Evolutionary conservation across 2,329 filamentous ascomycete species (phyloP).

Genomic region (Colletotrichum tofieldiae): DNA sequence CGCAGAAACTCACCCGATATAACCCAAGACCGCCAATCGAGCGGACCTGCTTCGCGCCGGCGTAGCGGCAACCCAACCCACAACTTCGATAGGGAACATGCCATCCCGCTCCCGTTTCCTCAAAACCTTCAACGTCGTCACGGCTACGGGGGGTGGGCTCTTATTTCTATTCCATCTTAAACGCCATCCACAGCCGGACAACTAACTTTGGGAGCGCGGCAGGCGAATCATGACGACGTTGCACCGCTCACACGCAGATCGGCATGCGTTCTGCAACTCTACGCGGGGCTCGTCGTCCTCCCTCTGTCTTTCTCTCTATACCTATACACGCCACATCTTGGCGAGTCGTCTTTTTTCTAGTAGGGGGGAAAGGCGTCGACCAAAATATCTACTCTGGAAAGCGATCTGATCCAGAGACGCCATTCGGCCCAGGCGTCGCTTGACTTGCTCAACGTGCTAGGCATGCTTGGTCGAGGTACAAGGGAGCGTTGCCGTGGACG

Average conservation of each 20-base stretch:
- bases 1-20: neutral
- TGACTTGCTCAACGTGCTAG: neutral
- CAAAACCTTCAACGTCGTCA: neutral
- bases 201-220: neutral
- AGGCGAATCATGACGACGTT: neutral
- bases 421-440: neutral
- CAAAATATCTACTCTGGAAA: neutral
- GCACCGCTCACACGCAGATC: conserved; percentile 2
- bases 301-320: neutral
- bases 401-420: neutral
- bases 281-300: neutral
- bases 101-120: conserved; percentile 15
- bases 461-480: neutral
- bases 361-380: neutral
- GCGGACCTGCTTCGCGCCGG: neutral
- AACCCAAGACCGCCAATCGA: neutral
- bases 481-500: neutral
- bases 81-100: neutral
- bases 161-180: neutral
- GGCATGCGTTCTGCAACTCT: neutral
- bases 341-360: neutral
- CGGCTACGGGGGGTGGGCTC: neutral
- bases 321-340: neutral
- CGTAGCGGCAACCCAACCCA: neutral
- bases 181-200: neutral